Evolutionary conservation across 208 protist genomes (phyloP), one percentile per base, ranked within the genome.

Genomic region (Tritrichomonas musculus): DNA sequence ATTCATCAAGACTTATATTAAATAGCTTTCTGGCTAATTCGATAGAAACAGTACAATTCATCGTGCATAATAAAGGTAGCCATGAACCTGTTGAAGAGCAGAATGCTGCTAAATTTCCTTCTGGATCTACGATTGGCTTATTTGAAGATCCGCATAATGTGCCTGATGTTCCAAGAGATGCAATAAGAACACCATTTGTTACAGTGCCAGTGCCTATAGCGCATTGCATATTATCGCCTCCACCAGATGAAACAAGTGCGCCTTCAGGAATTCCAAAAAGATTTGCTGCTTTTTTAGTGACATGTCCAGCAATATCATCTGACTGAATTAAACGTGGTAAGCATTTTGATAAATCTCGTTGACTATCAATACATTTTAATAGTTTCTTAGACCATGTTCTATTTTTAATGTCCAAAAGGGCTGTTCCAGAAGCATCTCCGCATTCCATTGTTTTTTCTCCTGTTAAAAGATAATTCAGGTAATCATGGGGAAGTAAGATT

Each of bases 141-240:
- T 66, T 30, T 64, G 92, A 64, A 27, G 49, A 93, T 53, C 13
- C 25, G n/a, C 64, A 93, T 27, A 93, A 53, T 33, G 92, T 93
- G 0, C 50, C 92, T 33, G 50, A 66, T 77, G 92, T 93, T 2
- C 92, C 92, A 20, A 93, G 30, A 39, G 92, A 93, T 20, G 17
- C 25, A 44, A 20, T 82, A 22, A 53, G 33, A 39, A 39, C 49
- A 8, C 92, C 92, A 64, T 44, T 14, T 4, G 20, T 39, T n/a
- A 93, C 92, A n/a, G 49, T 82, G 9, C 92, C 92, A 33, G 92
- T 82, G 3, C 92, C 92, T 20, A 93, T 55, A 20, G 92, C 92
- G 8, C 33, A 22, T 14, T 41, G 33, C 50, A 66, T 66, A 39
- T 93, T 93, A 39, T 93, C 92, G 33, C 92, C 92, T 17, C 47